Evolutionary conservation across 192 early-diverging fungal species (phyloP).

Genomic region (Podila horticola): DNA sequence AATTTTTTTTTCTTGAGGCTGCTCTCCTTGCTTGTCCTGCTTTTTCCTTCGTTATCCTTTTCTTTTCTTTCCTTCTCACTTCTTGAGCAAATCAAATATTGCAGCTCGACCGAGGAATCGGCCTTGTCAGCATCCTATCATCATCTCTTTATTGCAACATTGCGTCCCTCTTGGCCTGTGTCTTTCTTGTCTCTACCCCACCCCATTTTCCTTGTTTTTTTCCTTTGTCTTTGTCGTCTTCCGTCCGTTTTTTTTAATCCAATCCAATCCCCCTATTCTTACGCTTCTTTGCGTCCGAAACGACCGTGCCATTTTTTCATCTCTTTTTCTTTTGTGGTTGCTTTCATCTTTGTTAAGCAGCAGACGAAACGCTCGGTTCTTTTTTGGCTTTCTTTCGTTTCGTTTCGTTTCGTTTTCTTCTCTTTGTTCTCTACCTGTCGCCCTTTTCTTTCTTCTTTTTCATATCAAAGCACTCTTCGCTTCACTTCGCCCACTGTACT

Average conservation of each 20-base stretch:
- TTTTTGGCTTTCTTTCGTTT: neutral
- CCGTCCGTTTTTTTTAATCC: too few species aligned
- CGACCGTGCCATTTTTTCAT: neutral
- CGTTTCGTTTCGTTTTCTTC: neutral
- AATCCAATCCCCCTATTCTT: too few species aligned
- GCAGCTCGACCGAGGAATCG: too few species aligned
- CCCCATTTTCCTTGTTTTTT: neutral
- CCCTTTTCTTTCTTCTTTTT: neutral
- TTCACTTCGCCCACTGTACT: neutral
- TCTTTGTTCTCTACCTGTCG: neutral
- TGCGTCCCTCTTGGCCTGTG: neutral
- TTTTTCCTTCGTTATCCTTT: too few species aligned
- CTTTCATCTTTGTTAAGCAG: neutral
- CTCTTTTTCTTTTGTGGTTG: neutral
- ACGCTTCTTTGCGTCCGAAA: too few species aligned
- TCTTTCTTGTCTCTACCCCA: neutral
- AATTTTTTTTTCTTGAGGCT: too few species aligned
- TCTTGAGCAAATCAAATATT: too few species aligned
- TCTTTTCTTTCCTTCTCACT: too few species aligned
- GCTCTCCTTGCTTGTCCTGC: too few species aligned
- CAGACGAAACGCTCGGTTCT: constrained; percentile 1
- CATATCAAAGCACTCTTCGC: neutral
- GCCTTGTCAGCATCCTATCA: too few species aligned
- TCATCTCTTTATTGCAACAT: neutral
- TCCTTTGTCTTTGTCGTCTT: too few species aligned